These are phyloP conservation scores for Quercus alba DNA, from an alignment of 306 rosid species.

Conservation along the genomic window DNA sequence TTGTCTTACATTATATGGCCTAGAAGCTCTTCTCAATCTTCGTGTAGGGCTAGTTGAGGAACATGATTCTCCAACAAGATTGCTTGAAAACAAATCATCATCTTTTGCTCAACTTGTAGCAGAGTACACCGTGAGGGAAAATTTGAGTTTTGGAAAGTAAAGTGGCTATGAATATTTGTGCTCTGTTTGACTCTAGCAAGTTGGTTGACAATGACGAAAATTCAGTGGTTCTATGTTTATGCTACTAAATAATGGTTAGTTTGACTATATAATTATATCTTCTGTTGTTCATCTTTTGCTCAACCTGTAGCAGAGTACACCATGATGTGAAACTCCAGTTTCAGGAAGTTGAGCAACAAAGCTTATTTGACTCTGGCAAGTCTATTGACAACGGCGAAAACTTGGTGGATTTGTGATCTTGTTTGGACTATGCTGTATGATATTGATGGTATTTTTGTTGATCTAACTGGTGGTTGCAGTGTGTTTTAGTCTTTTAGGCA, in stretches of 20 bases:
- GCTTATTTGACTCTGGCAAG: neutral
- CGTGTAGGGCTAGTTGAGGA: constrained; percentile 74
- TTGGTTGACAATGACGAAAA: constrained; percentile 24
- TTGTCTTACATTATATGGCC: neutral
- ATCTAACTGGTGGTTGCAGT: neutral
- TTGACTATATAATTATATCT: neutral
- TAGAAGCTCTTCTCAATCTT: neutral
- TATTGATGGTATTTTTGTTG: neutral
- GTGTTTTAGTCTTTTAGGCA: too few species aligned
- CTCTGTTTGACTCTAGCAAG: neutral
- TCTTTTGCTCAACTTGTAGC: constrained; percentile 79
- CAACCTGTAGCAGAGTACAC: too few species aligned
- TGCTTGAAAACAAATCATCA: constrained; percentile 70
- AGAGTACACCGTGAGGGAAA: constrained; percentile 68
- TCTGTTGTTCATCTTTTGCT: neutral
- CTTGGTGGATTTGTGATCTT: neutral
- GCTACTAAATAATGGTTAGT: constrained; percentile 34
- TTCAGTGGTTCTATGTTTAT: constrained; percentile 10
- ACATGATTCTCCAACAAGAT: constrained; percentile 53
- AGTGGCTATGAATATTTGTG: neutral
- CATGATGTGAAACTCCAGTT: constrained; percentile 30
- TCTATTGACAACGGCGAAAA: neutral
- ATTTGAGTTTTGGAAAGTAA: constrained; percentile 29
- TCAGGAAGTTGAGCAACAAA: neutral
- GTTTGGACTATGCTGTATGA: neutral